Evolutionary conservation across 1,139 yeast species (phyloP), one percentile per base, ranked within the genome.

Genomic region (Spencermartinsiella ligniputridi): DNA sequence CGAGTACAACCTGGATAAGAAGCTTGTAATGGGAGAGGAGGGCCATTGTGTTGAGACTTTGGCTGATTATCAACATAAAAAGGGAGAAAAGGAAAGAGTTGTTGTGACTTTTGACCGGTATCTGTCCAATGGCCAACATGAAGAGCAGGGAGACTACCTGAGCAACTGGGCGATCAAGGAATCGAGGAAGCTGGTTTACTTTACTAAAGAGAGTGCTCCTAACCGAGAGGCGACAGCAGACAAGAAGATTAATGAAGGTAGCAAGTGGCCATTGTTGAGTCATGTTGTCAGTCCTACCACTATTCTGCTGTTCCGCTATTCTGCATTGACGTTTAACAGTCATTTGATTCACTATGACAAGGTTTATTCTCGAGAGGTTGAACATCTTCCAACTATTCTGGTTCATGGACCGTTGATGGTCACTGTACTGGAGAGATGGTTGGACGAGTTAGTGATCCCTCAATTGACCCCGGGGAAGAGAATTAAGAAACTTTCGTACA

Each of bases 321-420:
- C 92, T 37, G 81, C 84, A 29, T 63, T 90, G 45, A 81, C 94
- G 0, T 79, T 79, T 65, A 92, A 92, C 60, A 72, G 92, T 3
- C 98, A 92, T 62, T 74, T 76, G 46, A 86, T 92, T 36, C 98
- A 92, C 62, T 79, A 79, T 60, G 86, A 86, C 57, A 63, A 64
- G 2, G 55, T 54, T 0, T 86, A 86, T 58, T 72, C 85, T 20
- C 58, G 51, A 3, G 45, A 60, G 0, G 57, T 58, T 1, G 97
- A 92, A 56, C 73, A 76, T 0, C 75, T 87, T 40, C 79, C 82
- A 0, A 71, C 71, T 33, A 60, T 81, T 1, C 67, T 92, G 0
- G 83, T 84, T 0, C 96, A 86, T 37, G 98, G 96, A 0, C 97
- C 97, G 0, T 68, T 89, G 41, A 69, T 83, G 51, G 75, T 85